Conservation (phyloP, 2,329 filamentous ascomycete genomes). For the Ophiostoma piceae region DNA sequence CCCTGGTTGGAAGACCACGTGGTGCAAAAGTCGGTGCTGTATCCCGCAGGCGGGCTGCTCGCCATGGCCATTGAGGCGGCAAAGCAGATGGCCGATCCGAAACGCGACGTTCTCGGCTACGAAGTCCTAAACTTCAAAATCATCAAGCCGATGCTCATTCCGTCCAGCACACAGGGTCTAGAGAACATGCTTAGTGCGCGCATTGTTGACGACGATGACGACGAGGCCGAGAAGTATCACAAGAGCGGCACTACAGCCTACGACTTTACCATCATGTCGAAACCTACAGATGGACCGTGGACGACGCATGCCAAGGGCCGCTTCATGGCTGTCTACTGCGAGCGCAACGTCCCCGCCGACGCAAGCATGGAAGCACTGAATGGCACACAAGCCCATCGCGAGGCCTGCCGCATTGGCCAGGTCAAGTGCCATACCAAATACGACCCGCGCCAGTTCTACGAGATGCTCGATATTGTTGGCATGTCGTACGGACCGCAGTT, state of each 20-base stretch:
- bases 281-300: slow-evolving; percentile 39
- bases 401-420: slow-evolving; percentile 30
- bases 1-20: slow-evolving; percentile 47
- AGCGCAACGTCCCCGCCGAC: neutral
- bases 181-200: slow-evolving; percentile 48
- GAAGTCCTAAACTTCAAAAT: slow-evolving; percentile 27
- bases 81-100: slow-evolving; percentile 29
- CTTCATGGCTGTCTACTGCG: slow-evolving; percentile 28
- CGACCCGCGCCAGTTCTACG: slow-evolving; percentile 45
- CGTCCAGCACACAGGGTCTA: slow-evolving; percentile 35
- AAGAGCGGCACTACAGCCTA: slow-evolving; percentile 14
- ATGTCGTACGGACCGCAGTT: slow-evolving; percentile 49
- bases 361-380: neutral
- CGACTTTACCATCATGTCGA: slow-evolving; percentile 41
- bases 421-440: slow-evolving; percentile 34
- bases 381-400: slow-evolving; percentile 13
- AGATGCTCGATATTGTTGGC: slow-evolving; percentile 46
- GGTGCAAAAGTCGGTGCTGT: slow-evolving; percentile 36
- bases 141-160: slow-evolving; percentile 28
- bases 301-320: slow-evolving; percentile 36
- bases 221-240: slow-evolving; percentile 14
- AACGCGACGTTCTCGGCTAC: slow-evolving; percentile 19
- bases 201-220: slow-evolving; percentile 23
- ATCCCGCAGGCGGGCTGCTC: slow-evolving; percentile 37
- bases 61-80: slow-evolving; percentile 39